These are phyloP conservation scores for Nissolia schottii DNA, from an alignment of 306 rosid species.

Conservation along the genomic window DNA sequence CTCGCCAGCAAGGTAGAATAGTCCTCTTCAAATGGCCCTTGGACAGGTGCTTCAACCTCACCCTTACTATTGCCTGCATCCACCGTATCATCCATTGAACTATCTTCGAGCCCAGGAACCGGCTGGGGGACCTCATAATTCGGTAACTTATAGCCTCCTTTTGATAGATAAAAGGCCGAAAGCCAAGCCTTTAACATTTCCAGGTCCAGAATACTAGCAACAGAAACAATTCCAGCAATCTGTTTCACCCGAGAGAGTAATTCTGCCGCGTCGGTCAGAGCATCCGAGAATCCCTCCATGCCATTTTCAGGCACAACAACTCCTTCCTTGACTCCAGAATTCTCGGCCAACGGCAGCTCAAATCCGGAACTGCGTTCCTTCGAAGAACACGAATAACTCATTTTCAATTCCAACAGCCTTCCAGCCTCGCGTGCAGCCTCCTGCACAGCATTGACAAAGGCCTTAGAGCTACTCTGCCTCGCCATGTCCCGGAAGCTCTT, in stretches of 20 bases:
- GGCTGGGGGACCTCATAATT: slow-evolving; percentile 37
- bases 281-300: slow-evolving; percentile 32
- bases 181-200: slow-evolving; percentile 43
- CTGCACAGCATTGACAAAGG: slow-evolving; percentile 57
- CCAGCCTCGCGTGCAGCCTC: slow-evolving; percentile 60
- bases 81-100: slow-evolving; percentile 10
- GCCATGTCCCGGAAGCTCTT: slow-evolving; percentile 54
- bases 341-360: slow-evolving; percentile 24
- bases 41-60: slow-evolving; percentile 39
- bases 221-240: slow-evolving; percentile 22
- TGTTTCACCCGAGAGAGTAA: slow-evolving; percentile 50
- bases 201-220: slow-evolving; percentile 38
- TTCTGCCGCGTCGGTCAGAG: slow-evolving; percentile 38
- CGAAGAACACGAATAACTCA: slow-evolving; percentile 24
- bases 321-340: slow-evolving; percentile 71
- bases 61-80: neutral
- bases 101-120: slow-evolving; percentile 63
- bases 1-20: slow-evolving; percentile 36
- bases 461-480: slow-evolving; percentile 49
- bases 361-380: slow-evolving; percentile 21
- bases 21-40: slow-evolving; percentile 57
- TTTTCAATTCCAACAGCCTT: slow-evolving; percentile 46
- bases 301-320: slow-evolving; percentile 45
- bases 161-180: slow-evolving; percentile 44
- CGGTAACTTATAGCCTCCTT: slow-evolving; percentile 56